Evolutionary conservation across 192 early-diverging fungal genomes (phyloP), one percentile per base, ranked within the genome.

Genomic region (Entomortierella beljakovae): DNA sequence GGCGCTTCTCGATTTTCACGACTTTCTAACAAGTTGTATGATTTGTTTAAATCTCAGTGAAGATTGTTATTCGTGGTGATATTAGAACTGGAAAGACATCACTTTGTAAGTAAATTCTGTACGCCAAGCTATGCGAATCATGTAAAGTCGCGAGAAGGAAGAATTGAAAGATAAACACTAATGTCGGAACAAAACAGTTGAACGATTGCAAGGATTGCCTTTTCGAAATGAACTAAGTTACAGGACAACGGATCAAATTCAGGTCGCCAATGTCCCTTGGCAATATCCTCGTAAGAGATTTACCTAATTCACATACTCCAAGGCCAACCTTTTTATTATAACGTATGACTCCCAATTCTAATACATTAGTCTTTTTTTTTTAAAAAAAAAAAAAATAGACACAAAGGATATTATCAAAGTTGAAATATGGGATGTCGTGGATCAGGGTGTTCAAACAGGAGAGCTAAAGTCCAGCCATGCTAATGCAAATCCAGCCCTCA

Each of bases 181-280:
- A n/a, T n/a, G n/a, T 67, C 70, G 55, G 55, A 60, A 59, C 56
- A 64, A 23, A 9, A 33, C 35, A 89, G 88, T 89, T 35, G 63
- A 84, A 57, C 80, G 88, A 28, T 61, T 89, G 4, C 88, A 89
- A 56, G 88, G 88, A 18, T 57, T 38, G 32, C 68, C 80, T 18
- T 89, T 84, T 58, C 43, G 43, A 9, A 59, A 55, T 28, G 74
- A 63, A 34, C 76, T 70, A 32, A 59, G 73, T 2, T 89, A 89
- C 64, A 49, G 50, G 29, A 76, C 88, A n/a, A 89, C 88, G n/a
- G 70, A 81, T 28, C 83, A 89, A 63, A 89, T 89, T 58, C 80
- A 89, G 66, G 88, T 89, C 5, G 83, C 86, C 20, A 89, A 89
- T 53, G 87, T 89, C 32, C 88, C 83, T 29, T 89, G 88, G 88